phyloP scores from a whole-genome alignment of 139 green algal species.

The Microglena sp. region DNA sequence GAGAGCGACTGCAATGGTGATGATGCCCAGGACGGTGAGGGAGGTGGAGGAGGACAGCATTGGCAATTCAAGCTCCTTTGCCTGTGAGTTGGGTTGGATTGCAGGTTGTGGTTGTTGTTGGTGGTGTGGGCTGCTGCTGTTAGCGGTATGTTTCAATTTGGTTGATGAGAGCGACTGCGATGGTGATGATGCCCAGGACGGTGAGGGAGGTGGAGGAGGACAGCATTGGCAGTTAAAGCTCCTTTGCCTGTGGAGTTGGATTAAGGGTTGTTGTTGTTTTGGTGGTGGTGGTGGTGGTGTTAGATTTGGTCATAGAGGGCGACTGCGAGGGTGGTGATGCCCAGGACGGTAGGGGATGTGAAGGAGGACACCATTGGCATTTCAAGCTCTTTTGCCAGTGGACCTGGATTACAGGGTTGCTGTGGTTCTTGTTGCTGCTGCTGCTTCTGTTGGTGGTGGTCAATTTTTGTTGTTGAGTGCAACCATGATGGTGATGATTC shows the following conservation, averaged over 20 bases:
- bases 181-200: conserved; percentile 51
- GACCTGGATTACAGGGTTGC: neutral
- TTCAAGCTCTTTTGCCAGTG: conserved; percentile 30
- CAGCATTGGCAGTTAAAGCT: conserved; percentile 47
- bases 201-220: conserved; percentile 42
- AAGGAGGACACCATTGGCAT: conserved; percentile 53
- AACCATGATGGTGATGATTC: conserved; percentile 58
- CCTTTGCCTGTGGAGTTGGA: conserved; percentile 15
- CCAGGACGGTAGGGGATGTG: conserved; percentile 38
- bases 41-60: conserved; percentile 51
- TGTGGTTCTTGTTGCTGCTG: neutral
- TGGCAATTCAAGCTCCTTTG: conserved; percentile 38
- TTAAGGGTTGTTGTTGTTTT: neutral
- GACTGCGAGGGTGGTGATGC: conserved; percentile 57
- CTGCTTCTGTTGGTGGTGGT: neutral
- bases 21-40: conserved; percentile 36
- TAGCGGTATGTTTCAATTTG: no score
- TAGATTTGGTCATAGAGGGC: no score
- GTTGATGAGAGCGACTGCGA: conserved; percentile 61
- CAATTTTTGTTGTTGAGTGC: no score
- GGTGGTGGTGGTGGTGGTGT: no score
- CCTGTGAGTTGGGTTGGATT: conserved; percentile 1
- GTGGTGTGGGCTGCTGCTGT: neutral
- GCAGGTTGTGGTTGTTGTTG: neutral
- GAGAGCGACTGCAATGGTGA: conserved; percentile 65